Conservation (phyloP, 257 asterid genomes). For the Nicotiana noctiflora region DNA sequence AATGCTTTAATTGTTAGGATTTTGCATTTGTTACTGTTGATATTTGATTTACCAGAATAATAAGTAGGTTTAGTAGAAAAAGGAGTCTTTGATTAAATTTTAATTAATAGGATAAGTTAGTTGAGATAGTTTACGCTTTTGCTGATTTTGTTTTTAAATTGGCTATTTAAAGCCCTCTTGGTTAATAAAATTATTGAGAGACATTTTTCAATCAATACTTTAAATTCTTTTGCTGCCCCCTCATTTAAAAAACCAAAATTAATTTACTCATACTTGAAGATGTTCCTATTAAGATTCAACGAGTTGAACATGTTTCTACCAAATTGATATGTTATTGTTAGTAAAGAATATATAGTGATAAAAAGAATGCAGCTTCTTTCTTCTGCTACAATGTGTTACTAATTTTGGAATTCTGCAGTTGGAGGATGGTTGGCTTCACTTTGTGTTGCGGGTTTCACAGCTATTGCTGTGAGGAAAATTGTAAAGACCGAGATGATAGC, state of each 20-base stretch:
- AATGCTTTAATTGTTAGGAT: neutral
- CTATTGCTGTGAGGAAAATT: constrained; percentile 79
- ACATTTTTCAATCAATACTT: too few relatives aligned
- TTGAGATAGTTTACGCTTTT: too few relatives aligned
- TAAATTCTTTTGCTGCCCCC: too few relatives aligned
- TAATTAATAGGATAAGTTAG: too few relatives aligned
- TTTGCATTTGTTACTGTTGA: too few relatives aligned
- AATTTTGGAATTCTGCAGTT: constrained; percentile 35
- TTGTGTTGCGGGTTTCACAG: constrained; percentile 80
- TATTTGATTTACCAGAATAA: too few relatives aligned
- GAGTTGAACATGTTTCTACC: neutral
- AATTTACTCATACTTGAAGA: neutral
- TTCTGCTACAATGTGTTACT: neutral
- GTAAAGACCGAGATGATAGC: constrained; percentile 78
- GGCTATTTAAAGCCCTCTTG: too few relatives aligned
- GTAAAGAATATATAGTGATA: neutral
- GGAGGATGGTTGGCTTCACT: constrained; percentile 96
- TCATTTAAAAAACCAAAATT: too few relatives aligned
- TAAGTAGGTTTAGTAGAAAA: too few relatives aligned
- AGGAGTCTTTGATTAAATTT: too few relatives aligned
- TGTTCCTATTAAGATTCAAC: neutral
- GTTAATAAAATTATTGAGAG: too few relatives aligned
- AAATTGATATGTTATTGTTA: neutral
- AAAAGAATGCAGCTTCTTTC: neutral
- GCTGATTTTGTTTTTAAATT: too few relatives aligned